Conservation (phyloP, 2,329 filamentous ascomycete genomes). For the Epichloe brachyelytri region DNA sequence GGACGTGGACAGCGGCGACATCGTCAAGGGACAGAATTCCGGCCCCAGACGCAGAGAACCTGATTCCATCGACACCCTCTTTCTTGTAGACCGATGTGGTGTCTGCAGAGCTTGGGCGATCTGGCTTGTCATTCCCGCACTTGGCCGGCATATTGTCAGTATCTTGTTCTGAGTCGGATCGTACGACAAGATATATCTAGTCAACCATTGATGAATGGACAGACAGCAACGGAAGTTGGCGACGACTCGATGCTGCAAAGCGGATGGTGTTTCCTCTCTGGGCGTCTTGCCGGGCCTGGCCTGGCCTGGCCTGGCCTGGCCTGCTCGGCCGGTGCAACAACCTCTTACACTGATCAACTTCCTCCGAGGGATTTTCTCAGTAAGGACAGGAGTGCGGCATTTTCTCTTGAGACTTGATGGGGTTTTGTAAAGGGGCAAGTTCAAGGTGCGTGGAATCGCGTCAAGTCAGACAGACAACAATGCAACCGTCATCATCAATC, state of each 20-base stretch:
- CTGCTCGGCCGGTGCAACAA: background rate
- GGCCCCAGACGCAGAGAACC: slow-evolving; percentile 20
- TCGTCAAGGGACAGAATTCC: slow-evolving; percentile 32
- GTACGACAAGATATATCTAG: background rate
- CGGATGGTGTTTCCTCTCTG: background rate
- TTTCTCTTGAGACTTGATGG: too few relatives aligned
- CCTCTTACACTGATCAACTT: too few relatives aligned
- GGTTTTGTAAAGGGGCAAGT: too few relatives aligned
- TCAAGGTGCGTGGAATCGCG: too few relatives aligned
- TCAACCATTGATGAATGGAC: background rate
- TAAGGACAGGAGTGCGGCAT: too few relatives aligned
- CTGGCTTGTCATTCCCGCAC: slow-evolving; percentile 19
- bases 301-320: too few relatives aligned
- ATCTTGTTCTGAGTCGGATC: background rate
- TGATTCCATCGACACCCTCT: slow-evolving; percentile 6
- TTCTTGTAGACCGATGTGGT: slow-evolving; percentile 10
- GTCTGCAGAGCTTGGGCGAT: slow-evolving; percentile 20
- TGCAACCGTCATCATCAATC: too few relatives aligned
- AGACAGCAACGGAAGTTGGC: background rate
- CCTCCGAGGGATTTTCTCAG: too few relatives aligned
- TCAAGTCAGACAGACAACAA: too few relatives aligned
- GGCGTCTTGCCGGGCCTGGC: background rate
- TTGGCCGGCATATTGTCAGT: background rate
- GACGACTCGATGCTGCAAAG: background rate
- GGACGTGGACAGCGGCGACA: slow-evolving; percentile 42